These are phyloP conservation scores for Cephalotrichum gorgonifer DNA, from an alignment of 2,329 filamentous ascomycete genomes.

Conservation along the genomic window DNA sequence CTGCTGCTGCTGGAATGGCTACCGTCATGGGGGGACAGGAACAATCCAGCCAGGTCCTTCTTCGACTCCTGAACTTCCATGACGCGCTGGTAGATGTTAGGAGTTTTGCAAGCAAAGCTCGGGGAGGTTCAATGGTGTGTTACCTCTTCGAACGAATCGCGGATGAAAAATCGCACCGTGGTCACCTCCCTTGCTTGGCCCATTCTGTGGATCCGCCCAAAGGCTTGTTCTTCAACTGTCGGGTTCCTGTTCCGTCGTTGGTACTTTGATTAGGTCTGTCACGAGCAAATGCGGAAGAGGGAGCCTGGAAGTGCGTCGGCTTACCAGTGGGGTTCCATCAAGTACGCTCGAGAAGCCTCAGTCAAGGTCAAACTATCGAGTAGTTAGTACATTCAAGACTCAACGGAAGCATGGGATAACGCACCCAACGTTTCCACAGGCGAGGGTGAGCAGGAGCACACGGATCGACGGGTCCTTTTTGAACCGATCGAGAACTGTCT, in stretches of 20 bases:
- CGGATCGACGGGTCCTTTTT: constrained; percentile 21
- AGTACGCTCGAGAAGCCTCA: constrained; percentile 32
- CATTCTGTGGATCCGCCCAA: constrained; percentile 26
- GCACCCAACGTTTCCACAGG: constrained; percentile 26
- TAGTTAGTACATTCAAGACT: constrained; percentile 8
- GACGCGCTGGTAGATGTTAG: not conserved
- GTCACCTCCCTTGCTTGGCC: constrained; percentile 24
- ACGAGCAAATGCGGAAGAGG: too few species aligned
- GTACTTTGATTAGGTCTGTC: not conserved
- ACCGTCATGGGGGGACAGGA: constrained; percentile 5
- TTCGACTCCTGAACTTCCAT: constrained; percentile 7
- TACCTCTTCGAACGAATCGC: constrained; percentile 26
- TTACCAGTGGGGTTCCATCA: constrained; percentile 40
- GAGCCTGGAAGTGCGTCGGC: not conserved
- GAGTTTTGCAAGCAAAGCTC: not conserved
- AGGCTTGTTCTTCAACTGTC: constrained; percentile 30
- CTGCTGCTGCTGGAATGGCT: not conserved
- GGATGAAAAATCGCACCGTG: constrained; percentile 24
- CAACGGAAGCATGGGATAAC: constrained; percentile 23
- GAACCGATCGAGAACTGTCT: constrained; percentile 28
- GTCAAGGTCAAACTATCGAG: constrained; percentile 31
- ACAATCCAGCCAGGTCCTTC: constrained; percentile 2
- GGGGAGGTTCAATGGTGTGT: not conserved
- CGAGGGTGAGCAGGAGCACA: not conserved
- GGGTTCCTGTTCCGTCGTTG: constrained; percentile 22